phyloP scores from a whole-genome alignment of 495 filamentous ascomycete genomes.

The Chaetomium tenue region DNA sequence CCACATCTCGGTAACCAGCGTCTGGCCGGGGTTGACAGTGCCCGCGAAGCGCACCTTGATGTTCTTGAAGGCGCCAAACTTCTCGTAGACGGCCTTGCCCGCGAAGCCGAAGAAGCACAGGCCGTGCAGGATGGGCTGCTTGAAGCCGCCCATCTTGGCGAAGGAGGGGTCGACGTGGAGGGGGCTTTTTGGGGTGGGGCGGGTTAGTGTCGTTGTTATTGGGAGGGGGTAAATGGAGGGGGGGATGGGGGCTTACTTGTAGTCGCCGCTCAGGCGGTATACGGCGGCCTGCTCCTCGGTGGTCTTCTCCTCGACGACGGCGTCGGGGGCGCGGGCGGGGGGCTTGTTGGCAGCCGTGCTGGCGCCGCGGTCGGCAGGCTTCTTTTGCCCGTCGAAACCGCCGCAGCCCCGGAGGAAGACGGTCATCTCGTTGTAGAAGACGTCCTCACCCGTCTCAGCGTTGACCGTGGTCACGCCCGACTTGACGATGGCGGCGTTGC shows the following conservation, averaged over 20 bases:
- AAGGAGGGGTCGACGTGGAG: slow-evolving; percentile 95
- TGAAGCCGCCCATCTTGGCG: slow-evolving; percentile 93
- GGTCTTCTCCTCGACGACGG: slow-evolving; percentile 83
- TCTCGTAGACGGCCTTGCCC: slow-evolving; percentile 83
- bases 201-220: not conserved
- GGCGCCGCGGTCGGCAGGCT: slow-evolving; percentile 72
- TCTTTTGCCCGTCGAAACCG: slow-evolving; percentile 84
- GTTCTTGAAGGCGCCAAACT: slow-evolving; percentile 82
- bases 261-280: slow-evolving; percentile 92
- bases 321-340: slow-evolving; percentile 74
- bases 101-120: slow-evolving; percentile 93
- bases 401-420: slow-evolving; percentile 91
- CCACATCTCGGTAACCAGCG: slow-evolving; percentile 96
- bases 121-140: slow-evolving; percentile 90
- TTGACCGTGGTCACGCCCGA: slow-evolving; percentile 71
- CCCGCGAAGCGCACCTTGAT: slow-evolving; percentile 97
- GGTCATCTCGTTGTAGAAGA: slow-evolving; percentile 95
- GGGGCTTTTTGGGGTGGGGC: too few relatives aligned
- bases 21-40: slow-evolving; percentile 89
- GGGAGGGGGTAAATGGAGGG: not conserved
- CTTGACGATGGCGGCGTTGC: slow-evolving; percentile 82
- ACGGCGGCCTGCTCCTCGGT: slow-evolving; percentile 90
- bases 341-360: slow-evolving; percentile 75
- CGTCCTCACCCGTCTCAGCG: slow-evolving; percentile 80
- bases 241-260: slow-evolving; percentile 45